These are phyloP conservation scores for Hansenula sp. DNA, from an alignment of 1,139 yeast species.

Conservation along the genomic window DNA sequence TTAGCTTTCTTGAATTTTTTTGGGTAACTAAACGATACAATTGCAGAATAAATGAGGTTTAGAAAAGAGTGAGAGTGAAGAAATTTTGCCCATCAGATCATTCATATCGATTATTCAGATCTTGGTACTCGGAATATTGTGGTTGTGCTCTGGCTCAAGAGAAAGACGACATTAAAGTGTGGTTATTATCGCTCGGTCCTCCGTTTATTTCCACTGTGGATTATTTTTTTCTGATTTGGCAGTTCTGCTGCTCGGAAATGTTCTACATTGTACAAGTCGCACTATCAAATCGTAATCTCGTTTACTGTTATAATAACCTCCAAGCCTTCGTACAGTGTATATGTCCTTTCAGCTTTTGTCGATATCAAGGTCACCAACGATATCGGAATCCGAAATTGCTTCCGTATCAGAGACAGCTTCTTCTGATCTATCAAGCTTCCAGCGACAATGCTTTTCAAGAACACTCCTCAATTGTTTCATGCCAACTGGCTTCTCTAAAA, in stretches of 20 bases:
- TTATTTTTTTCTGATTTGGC: too few relatives aligned
- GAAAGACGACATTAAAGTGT: too few relatives aligned
- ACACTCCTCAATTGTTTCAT: conserved; percentile 35
- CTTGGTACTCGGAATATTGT: too few relatives aligned
- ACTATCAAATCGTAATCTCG: not conserved
- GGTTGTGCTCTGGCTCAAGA: too few relatives aligned
- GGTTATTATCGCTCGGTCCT: too few relatives aligned
- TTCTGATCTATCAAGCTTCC: conserved; percentile 18
- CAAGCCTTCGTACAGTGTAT: not conserved
- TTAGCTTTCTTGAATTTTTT: not conserved
- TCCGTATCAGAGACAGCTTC: conserved; percentile 26
- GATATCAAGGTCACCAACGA: not conserved
- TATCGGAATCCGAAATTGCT: conserved; percentile 3
- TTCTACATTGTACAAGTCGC: too few relatives aligned
- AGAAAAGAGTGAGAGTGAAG: too few relatives aligned
- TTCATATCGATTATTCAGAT: too few relatives aligned
- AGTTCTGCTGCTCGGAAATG: too few relatives aligned
- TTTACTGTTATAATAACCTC: not conserved
- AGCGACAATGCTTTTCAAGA: conserved; percentile 22
- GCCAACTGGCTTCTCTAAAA: conserved; percentile 74
- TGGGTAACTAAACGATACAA: not conserved
- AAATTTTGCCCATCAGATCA: too few relatives aligned
- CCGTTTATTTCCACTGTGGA: too few relatives aligned
- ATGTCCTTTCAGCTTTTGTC: not conserved
- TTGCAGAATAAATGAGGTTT: not conserved